These are phyloP conservation scores for Pestalotiopsis sp. DNA, from an alignment of 2,329 filamentous ascomycete genomes.

Conservation along the genomic window DNA sequence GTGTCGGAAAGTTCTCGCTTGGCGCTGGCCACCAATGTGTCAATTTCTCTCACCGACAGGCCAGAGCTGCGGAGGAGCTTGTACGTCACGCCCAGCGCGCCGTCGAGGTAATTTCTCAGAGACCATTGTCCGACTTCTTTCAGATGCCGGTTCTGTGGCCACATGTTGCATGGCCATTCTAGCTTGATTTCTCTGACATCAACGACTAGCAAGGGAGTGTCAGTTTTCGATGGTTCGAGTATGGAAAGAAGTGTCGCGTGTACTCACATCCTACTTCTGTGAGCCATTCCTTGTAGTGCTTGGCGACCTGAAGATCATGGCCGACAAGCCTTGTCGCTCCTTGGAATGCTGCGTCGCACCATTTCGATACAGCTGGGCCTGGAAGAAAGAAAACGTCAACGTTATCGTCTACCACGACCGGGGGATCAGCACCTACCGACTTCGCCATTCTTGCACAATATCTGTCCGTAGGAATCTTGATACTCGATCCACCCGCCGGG, in stretches of 20 bases:
- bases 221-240: neutral
- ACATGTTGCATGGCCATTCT: neutral
- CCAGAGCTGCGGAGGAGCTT: neutral
- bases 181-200: neutral
- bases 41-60: neutral
- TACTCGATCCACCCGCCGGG: constrained; percentile 4
- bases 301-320: neutral
- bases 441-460: neutral
- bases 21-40: neutral
- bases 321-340: neutral
- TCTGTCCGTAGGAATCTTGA: neutral
- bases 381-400: neutral
- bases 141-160: neutral
- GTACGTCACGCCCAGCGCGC: neutral
- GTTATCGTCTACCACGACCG: neutral
- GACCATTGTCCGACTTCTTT: neutral
- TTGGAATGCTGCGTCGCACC: neutral
- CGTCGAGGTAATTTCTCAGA: neutral
- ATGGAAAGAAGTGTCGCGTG: no score
- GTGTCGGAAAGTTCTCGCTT: no score
- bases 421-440: neutral
- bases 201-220: neutral
- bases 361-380: neutral
- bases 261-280: neutral
- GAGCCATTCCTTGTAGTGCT: neutral